Evolutionary conservation across 805 yeast genomes (phyloP).

Genomic region (Hanseniaspora thailandica): DNA sequence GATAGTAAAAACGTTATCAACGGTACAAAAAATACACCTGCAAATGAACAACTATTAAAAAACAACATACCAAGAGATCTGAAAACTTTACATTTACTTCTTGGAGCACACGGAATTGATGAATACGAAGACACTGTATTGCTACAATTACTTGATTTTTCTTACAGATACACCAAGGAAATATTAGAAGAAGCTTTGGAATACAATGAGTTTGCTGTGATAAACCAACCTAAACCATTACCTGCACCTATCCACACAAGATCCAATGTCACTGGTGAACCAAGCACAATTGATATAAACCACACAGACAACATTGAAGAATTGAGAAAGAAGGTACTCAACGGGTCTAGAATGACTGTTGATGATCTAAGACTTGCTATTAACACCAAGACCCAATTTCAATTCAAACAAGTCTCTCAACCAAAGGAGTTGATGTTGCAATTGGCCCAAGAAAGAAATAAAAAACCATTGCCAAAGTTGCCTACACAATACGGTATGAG

Average conservation of each 20-base stretch:
- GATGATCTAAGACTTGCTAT: conserved; percentile 90
- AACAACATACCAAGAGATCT: conserved; percentile 69
- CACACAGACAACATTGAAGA: neutral
- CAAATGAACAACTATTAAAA: conserved; percentile 22
- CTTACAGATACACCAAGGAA: conserved; percentile 74
- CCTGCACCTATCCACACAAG: conserved; percentile 14
- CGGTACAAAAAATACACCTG: conserved; percentile 13
- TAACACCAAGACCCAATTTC: conserved; percentile 87
- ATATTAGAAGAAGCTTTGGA: conserved; percentile 80
- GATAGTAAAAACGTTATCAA: conserved; percentile 5
- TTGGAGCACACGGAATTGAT: conserved; percentile 87
- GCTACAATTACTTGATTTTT: conserved; percentile 91
- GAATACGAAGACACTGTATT: conserved; percentile 94
- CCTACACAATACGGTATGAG: conserved; percentile 85
- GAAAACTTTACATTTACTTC: conserved; percentile 71
- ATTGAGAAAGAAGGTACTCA: conserved; percentile 23
- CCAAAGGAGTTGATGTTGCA: conserved; percentile 87
- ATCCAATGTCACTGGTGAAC: conserved; percentile 6
- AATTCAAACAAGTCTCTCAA: conserved; percentile 82
- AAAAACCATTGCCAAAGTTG: conserved; percentile 80
- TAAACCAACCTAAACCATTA: conserved; percentile 18
- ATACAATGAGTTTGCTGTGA: conserved; percentile 70
- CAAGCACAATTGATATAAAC: neutral
- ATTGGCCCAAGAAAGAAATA: conserved; percentile 83
- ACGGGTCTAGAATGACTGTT: conserved; percentile 46